Base-by-base conservation (phyloP, 306 rosid species). In the Urtica urens region DNA sequence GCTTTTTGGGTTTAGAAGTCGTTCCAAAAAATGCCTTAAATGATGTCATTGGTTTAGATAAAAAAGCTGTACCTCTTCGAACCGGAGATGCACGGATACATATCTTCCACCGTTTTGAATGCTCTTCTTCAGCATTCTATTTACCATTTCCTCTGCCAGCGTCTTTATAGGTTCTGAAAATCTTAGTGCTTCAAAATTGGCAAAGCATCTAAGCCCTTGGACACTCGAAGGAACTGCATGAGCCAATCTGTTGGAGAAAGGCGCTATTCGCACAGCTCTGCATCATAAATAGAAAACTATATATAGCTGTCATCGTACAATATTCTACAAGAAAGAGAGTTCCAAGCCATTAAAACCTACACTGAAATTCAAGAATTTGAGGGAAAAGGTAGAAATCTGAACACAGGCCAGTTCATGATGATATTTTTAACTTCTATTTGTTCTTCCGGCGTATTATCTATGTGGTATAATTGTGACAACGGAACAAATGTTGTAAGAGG, bases 191-290 rank as follows among this genome's bases (percentile, higher is more conserved):
- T 65, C 87, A 62, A 77, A 90, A 73, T 90, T 90, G 59, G 92
- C 65, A 31, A 84, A 72, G 74, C 95, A 90, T 72, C 92, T 72
- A 54, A 79, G 87, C 25, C 70, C 69, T 77, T 84, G 97, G 50
- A 84, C 57, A 39, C 73, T 66, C 38, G 97, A 74, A 56, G 94
- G 94, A 68, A 72, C 97, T 20, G 67, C 71, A 58, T 62, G 81
- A 59, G 95, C 84, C 82, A 90, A 72, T 71, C 95, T 82, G 64
- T 90, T 90, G 69, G 97, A 90, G 65, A 90, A 90, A 49, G 97
- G 95, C 38, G 97, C 97, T 55, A 90, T 75, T 40, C 97, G 93
- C 51, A 85, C 94, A 13, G 92, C 97, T 67, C 97, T 90, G 77
- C 65, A 72, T 48, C 53, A 72, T 51, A 58, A 28, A 53, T 66